Evolutionary conservation across 371 early-diverging fungal species (phyloP).

Genomic region (Rhizopus microsporus): DNA sequence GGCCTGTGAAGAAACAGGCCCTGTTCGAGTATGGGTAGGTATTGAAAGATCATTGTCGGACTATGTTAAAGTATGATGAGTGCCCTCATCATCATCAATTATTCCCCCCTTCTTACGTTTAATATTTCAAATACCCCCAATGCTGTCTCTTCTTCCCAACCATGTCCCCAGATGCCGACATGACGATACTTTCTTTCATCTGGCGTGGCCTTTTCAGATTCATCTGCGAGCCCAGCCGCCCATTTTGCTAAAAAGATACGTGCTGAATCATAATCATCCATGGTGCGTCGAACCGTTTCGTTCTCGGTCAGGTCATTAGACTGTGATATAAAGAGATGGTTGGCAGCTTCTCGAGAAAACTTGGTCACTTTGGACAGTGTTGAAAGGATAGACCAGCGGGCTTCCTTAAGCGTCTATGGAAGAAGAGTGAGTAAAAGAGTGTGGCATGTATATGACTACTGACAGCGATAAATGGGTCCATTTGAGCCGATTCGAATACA

Average conservation of each 20-base stretch:
- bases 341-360: slow-evolving; percentile 73
- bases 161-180: slow-evolving; percentile 53
- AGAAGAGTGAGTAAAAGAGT: neutral
- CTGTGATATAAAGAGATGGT: slow-evolving; percentile 66
- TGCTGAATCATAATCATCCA: slow-evolving; percentile 84
- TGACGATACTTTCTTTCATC: slow-evolving; percentile 36
- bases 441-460: slow-evolving; percentile 2
- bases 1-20: slow-evolving; percentile 67
- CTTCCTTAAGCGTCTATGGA: slow-evolving; percentile 63
- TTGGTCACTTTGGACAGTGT: slow-evolving; percentile 82
- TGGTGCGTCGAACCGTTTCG: slow-evolving; percentile 48
- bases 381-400: slow-evolving; percentile 82
- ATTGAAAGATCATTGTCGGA: slow-evolving; percentile 46
- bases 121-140: slow-evolving; percentile 51
- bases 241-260: slow-evolving; percentile 84
- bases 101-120: slow-evolving; percentile 26
- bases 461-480: slow-evolving; percentile 51
- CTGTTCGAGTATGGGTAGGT: slow-evolving; percentile 52
- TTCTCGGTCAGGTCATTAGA: slow-evolving; percentile 51
- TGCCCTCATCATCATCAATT: neutral
- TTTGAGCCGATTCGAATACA: slow-evolving; percentile 41
- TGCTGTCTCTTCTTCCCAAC: slow-evolving; percentile 47
- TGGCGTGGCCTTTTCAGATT: slow-evolving; percentile 36
- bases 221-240: slow-evolving; percentile 68
- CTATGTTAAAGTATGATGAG: slow-evolving; percentile 11